Base-by-base conservation (phyloP, 139 green algal genomes). In the Zygnema cylindricum region DNA sequence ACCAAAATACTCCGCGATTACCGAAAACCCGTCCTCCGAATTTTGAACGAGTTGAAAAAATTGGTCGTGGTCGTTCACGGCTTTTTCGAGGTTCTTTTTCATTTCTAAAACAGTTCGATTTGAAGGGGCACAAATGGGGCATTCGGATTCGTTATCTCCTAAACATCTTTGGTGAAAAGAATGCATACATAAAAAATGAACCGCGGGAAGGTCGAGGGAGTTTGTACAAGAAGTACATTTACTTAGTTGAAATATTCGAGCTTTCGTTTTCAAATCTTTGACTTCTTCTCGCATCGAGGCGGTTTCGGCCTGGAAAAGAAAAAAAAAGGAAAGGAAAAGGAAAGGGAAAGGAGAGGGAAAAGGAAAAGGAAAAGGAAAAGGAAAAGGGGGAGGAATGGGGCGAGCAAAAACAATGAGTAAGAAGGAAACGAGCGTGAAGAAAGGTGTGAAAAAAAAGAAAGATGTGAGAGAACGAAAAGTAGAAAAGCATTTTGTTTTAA, bases 181-280 rank as follows among this genome's bases (percentile, higher is more conserved):
- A 88, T 99, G 97, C 76, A 95, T 95, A 90, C 97, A 99, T 81
- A 99, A 38, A 88, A 99, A 99, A 93, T 99, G 97, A 35, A 98
- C 95, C 0, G 94, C 95, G 0, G 97, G 97, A 78, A 99, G 93
- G 88, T 99, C 97, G 88, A 99, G 92, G 0, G 96, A 92, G 7
- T 92, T 89, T 0, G 93, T 93, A 2, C 93, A 96, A 36, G 94
- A 90, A 21, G 95, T 90, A 91, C 97, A 98, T 63, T 94, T 92
- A 81, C 69, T 95, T 83, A 88, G 92, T 88, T 99, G 96, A 86
- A 99, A 99, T 2, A 99, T 92, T 41, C 92, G 92, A 0, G 96
- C 93, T 90, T 96, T 90, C 43, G 69, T 86, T 39, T 90, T 91
- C 16, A 98, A 89, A 69, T 94, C 86, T 1, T 86, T 77, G 2